Base-by-base conservation (phyloP, 1,284 basidiomycete genomes). In the Pascua sp. region DNA sequence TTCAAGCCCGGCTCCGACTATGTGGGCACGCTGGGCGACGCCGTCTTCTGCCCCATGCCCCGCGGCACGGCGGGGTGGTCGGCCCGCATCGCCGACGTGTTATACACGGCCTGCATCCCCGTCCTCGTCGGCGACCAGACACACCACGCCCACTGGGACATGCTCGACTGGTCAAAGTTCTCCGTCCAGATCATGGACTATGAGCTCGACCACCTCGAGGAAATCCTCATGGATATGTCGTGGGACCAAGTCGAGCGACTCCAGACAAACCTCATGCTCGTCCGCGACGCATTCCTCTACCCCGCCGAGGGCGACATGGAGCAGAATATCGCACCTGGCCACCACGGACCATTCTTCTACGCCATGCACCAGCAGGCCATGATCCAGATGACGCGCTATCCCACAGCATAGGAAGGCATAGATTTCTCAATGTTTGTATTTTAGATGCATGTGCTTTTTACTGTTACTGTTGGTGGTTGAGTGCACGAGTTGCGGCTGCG, bases 31-130 rank as follows among this genome's bases (percentile, higher is more conserved):
- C 64, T 78, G 18, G 65, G 63, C 49, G 64, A 73, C 16, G 67
- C 71, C 15, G 66, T 71, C 42, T 77, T 76, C 59, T 77, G 75
- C 63, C 60, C 72, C 9, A 47, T 75, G n/a, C 72, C 76, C 0
- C 55, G 67, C 11, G 73, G 75, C 5, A 65, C 65, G 1, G 66
- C 67, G 8, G 62, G 62, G 10, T 68, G 75, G 73, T 68, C 75
- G 12, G 69, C 70, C 5, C 63, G 73, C n/a, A 67, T 67, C 1
- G 66, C 64, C 50, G 75, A 77, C 49, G 70, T 69, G 15, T 67
- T 77, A 46, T 77, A 72, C 53, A 68, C 73, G 57, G 76, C 75
- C 39, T 78, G 76, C 60, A 77, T 78, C 43, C 76, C 76, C 16
- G 74, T 75, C 16, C 65, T 76, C 36, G 57, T 78, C 41, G 69